Evolutionary conservation across 2,329 filamentous ascomycete species (phyloP).

Genomic region (Alternaria burnsii): DNA sequence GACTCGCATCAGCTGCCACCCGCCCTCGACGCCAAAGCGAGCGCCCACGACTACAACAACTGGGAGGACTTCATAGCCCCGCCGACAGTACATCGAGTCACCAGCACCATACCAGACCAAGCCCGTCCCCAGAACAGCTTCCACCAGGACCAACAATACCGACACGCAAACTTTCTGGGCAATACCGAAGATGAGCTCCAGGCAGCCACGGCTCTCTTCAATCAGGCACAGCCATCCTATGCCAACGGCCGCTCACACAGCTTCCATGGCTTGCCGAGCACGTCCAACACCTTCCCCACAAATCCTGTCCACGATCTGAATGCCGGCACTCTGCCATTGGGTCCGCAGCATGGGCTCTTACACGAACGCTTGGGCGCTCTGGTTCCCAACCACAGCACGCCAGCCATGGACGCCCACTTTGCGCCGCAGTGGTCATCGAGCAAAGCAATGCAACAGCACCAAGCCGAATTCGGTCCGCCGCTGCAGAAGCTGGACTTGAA

Average conservation of each 20-base stretch:
- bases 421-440: constrained; percentile 38
- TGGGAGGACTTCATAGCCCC: constrained; percentile 42
- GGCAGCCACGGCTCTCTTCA: constrained; percentile 45
- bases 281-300: constrained; percentile 7
- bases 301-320: constrained; percentile 14
- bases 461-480: constrained; percentile 28
- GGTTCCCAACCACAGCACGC: constrained; percentile 39
- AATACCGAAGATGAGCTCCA: constrained; percentile 45
- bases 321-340: constrained; percentile 22
- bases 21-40: constrained; percentile 32
- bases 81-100: constrained; percentile 44
- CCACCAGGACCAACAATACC: constrained; percentile 33
- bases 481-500: constrained; percentile 32
- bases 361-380: constrained; percentile 43
- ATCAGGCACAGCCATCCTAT: constrained; percentile 40
- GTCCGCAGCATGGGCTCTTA: constrained; percentile 37
- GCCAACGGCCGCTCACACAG: constrained; percentile 29
- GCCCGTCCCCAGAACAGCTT: constrained; percentile 40
- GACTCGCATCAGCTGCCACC: constrained; percentile 25
- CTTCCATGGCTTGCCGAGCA: constrained; percentile 27
- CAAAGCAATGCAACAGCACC: constrained; percentile 29
- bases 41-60: constrained; percentile 34
- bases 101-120: constrained; percentile 47
- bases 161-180: constrained; percentile 25
- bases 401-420: constrained; percentile 41